phyloP scores from a whole-genome alignment of 1,284 basidiomycete species.

The Vanrija humicola region DNA sequence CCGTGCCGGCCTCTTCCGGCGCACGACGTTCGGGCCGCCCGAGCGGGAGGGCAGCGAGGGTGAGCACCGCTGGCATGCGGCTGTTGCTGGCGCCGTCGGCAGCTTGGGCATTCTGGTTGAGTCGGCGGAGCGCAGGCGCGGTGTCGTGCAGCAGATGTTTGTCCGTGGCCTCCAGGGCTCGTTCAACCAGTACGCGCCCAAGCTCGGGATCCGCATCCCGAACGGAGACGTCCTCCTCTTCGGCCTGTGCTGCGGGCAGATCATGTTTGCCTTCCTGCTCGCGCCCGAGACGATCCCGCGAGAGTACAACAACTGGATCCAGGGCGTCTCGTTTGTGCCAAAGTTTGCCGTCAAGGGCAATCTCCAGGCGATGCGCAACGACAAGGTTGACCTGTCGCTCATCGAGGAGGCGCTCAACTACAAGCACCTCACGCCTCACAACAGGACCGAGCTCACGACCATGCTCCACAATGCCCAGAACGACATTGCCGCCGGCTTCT shows the following conservation, averaged over 20 bases:
- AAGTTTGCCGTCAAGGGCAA: conserved; percentile 62
- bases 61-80: conserved; percentile 73
- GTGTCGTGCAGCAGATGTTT: conserved; percentile 74
- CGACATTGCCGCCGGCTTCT: conserved; percentile 20
- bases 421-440: conserved; percentile 31
- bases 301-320: conserved; percentile 71
- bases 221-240: conserved; percentile 83
- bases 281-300: conserved; percentile 76
- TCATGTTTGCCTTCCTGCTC: conserved; percentile 77
- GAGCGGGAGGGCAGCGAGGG: conserved; percentile 56
- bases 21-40: conserved; percentile 43
- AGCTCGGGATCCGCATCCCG: conserved; percentile 63
- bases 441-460: conserved; percentile 24
- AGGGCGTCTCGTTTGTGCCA: conserved; percentile 64
- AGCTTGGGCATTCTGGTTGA: conserved; percentile 80
- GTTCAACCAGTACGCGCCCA: conserved; percentile 49
- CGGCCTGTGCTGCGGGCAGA: conserved; percentile 78
- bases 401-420: conserved; percentile 58
- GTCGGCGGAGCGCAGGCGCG: conserved; percentile 62
- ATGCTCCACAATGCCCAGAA: conserved; percentile 30
- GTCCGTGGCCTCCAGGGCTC: conserved; percentile 50
- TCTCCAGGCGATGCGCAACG: conserved; percentile 58
- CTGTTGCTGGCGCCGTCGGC: conserved; percentile 73
- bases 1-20: conserved; percentile 24
- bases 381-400: conserved; percentile 57